These are phyloP conservation scores for Panicum virgatum DNA, from an alignment of 202 grass and related monocot species.

Conservation along the genomic window DNA sequence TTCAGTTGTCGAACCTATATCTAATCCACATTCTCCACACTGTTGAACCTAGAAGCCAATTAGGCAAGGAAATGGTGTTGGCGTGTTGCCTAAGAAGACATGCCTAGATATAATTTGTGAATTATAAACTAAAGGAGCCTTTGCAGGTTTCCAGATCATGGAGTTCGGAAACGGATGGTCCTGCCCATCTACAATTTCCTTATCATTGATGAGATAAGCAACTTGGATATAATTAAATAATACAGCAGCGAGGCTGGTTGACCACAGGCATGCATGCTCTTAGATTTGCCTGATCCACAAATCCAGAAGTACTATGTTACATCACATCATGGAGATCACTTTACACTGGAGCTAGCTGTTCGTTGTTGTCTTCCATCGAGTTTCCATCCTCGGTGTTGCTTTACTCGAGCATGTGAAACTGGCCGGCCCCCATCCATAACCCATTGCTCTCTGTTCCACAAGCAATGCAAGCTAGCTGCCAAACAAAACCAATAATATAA, in stretches of 20 bases:
- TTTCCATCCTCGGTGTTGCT: slow-evolving; percentile 38
- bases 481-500: slow-evolving; percentile 18
- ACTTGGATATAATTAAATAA: not conserved
- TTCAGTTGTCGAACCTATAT: not conserved
- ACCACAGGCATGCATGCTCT: not conserved
- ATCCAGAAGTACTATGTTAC: slow-evolving; percentile 42
- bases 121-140: not conserved
- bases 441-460: not conserved
- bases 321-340: slow-evolving; percentile 47
- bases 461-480: slow-evolving; percentile 15
- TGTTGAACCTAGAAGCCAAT: not conserved
- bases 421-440: slow-evolving; percentile 30
- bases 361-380: not conserved
- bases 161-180: not conserved
- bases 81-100: not conserved
- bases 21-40: not conserved
- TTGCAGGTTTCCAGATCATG: not conserved
- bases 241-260: not conserved
- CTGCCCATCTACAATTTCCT: not conserved
- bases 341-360: slow-evolving; percentile 33
- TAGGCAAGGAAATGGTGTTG: not conserved
- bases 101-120: not conserved
- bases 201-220: not conserved
- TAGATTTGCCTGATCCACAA: slow-evolving; percentile 25
- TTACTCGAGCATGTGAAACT: slow-evolving; percentile 31